A percentile compares a stretch with the other conserved stretches of the same genome.
Conservation (phyloP, 2,329 filamentous ascomycete genomes). For the Penicillium corylophilum region DNA sequence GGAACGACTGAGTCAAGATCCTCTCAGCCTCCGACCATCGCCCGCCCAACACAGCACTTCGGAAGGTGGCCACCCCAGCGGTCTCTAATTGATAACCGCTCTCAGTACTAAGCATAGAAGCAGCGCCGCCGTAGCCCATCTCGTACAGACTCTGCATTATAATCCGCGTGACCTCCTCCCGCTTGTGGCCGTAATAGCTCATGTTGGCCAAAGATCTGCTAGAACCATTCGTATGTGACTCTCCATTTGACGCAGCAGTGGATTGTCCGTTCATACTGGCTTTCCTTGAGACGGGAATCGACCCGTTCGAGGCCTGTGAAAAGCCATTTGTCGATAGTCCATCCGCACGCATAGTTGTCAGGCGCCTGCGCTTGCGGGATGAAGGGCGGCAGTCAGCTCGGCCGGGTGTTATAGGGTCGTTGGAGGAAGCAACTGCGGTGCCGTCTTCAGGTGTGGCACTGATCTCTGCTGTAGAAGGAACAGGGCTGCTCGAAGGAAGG, state of each 20-base stretch:
- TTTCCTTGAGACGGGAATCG: conserved; percentile 49
- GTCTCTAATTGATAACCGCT: conserved; percentile 89
- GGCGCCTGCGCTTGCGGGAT: conserved; percentile 59
- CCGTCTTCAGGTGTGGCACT: conserved; percentile 24
- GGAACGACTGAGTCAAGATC: conserved; percentile 61
- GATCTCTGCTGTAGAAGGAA: conserved; percentile 24
- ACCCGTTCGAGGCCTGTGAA: conserved; percentile 59
- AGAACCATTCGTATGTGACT: conserved; percentile 41
- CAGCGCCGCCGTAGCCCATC: conserved; percentile 79
- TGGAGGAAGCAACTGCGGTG: conserved; percentile 27
- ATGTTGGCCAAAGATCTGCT: conserved; percentile 33
- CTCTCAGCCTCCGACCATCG: conserved; percentile 83
- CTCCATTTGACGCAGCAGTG: conserved; percentile 36
- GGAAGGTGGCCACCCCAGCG: conserved; percentile 79
- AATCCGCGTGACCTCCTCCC: conserved; percentile 89
- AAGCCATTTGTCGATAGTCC: conserved; percentile 58
- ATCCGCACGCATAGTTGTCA: conserved; percentile 64
- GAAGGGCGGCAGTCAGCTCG: conserved; percentile 35
- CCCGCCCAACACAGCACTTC: conserved; percentile 74
- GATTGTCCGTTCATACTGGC: conserved; percentile 59
- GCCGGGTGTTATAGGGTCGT: conserved; percentile 22
- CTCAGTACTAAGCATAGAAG: conserved; percentile 70
- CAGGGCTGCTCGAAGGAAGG: conserved; percentile 31
- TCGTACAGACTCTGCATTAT: conserved; percentile 88
- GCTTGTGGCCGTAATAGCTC: conserved; percentile 78